A percentile compares a stretch with the other conserved stretches of the same genome.
phyloP scores from a whole-genome alignment of 106 monocot genomes.

The Iris macrosiphon region DNA sequence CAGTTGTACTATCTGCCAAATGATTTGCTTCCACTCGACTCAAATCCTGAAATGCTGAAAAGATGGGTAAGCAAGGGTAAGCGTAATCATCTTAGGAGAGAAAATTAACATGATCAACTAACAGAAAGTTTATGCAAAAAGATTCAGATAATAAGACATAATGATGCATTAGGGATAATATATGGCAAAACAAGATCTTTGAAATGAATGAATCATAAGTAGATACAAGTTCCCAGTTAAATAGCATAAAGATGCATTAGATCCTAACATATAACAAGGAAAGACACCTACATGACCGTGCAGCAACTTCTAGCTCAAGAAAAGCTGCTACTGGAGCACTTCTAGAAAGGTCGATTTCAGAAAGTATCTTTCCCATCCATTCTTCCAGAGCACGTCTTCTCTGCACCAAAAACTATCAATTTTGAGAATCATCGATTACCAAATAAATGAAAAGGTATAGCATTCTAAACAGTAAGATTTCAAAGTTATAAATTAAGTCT shows the following conservation, averaged over 20 bases:
- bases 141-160: neutral
- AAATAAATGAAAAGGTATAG: neutral
- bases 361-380: conserved; percentile 89
- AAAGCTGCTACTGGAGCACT: conserved; percentile 83
- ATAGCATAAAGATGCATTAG: neutral
- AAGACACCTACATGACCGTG: conserved; percentile 76
- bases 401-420: conserved; percentile 42
- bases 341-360: conserved; percentile 90
- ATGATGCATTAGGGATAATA: neutral
- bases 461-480: neutral
- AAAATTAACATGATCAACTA: neutral
- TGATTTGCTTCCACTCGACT: conserved; percentile 27
- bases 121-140: neutral
- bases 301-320: conserved; percentile 96
- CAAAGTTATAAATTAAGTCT: neutral
- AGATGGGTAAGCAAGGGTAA: conserved; percentile 15
- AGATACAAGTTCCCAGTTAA: neutral
- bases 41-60: conserved; percentile 66
- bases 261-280: conserved; percentile 2
- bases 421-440: conserved; percentile 24
- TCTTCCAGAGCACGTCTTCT: conserved; percentile 92
- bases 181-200: neutral
- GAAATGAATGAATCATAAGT: neutral
- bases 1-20: conserved; percentile 8
- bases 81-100: neutral